These are phyloP conservation scores for Microthyrium microscopicum DNA, from an alignment of 2,329 filamentous ascomycete genomes.

Conservation along the genomic window DNA sequence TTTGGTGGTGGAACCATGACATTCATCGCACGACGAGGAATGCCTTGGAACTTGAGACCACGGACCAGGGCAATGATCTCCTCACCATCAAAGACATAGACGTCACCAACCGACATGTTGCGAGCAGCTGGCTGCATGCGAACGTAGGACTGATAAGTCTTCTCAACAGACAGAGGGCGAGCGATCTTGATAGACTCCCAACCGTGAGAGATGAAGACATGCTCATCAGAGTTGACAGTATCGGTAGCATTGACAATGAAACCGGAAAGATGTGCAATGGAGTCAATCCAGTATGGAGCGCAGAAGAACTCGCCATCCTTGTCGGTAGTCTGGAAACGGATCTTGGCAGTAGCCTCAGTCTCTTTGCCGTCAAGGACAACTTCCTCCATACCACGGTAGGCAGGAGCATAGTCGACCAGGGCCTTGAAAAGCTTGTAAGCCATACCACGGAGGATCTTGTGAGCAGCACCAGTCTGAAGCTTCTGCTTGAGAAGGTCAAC, in stretches of 20 bases:
- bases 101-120: conserved; percentile 41
- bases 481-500: conserved; percentile 50
- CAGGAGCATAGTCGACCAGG: conserved; percentile 38
- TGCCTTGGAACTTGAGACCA: conserved; percentile 50
- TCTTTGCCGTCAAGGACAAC: conserved; percentile 39
- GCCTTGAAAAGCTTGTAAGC: conserved; percentile 58
- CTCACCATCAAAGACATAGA: conserved; percentile 42
- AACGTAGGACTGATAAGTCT: conserved; percentile 43
- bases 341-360: conserved; percentile 36
- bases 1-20: conserved; percentile 47
- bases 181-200: conserved; percentile 43
- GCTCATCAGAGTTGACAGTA: conserved; percentile 39
- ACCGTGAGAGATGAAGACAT: conserved; percentile 45
- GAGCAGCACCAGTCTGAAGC: conserved; percentile 47
- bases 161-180: conserved; percentile 32
- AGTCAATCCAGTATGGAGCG: conserved; percentile 44
- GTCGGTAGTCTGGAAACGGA: conserved; percentile 37
- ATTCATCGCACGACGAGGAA: conserved; percentile 49
- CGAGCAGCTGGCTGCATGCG: conserved; percentile 41
- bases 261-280: conserved; percentile 38
- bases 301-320: conserved; percentile 39
- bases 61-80: conserved; percentile 41
- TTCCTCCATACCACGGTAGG: conserved; percentile 41
- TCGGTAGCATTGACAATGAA: conserved; percentile 45
- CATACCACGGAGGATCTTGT: conserved; percentile 57